Evolutionary conservation across 2,329 filamentous ascomycete species (phyloP).

Genomic region (Keithomyces neogunnii): DNA sequence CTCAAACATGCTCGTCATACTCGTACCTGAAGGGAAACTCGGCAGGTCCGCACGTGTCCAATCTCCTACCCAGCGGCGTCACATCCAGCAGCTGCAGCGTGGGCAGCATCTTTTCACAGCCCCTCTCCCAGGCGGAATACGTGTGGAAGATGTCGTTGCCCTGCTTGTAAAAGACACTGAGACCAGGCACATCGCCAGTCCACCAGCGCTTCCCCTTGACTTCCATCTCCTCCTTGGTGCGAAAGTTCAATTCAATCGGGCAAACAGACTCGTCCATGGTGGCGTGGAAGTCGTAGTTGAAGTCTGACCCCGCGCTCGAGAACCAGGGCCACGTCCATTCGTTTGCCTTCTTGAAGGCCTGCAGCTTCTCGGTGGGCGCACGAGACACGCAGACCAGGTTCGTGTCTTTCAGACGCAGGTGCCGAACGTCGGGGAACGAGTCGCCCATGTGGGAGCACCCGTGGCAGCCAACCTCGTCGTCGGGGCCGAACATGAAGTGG

Average conservation of each 20-base stretch:
- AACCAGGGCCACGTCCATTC: slow-evolving; percentile 34
- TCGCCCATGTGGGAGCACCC: slow-evolving; percentile 31
- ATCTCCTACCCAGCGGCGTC: slow-evolving; percentile 25
- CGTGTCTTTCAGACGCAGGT: slow-evolving; percentile 28
- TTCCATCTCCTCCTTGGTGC: slow-evolving; percentile 15
- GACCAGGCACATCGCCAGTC: slow-evolving; percentile 25
- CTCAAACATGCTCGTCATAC: slow-evolving; percentile 8
- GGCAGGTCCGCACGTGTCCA: slow-evolving; percentile 15
- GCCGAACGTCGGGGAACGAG: slow-evolving; percentile 26
- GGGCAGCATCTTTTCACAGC: slow-evolving; percentile 20
- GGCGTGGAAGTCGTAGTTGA: slow-evolving; percentile 32
- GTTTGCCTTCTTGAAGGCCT: slow-evolving; percentile 25
- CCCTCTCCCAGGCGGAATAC: slow-evolving; percentile 26
- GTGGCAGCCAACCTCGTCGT: slow-evolving; percentile 24
- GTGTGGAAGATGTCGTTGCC: slow-evolving; percentile 26
- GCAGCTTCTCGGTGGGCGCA: slow-evolving; percentile 26
- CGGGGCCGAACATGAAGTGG: slow-evolving; percentile 37
- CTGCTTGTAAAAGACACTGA: slow-evolving; percentile 27
- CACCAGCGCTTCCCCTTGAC: slow-evolving; percentile 18
- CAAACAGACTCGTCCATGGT: slow-evolving; percentile 20
- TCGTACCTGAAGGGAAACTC: slow-evolving; percentile 19
- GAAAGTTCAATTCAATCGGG: slow-evolving; percentile 19
- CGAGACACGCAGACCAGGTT: slow-evolving; percentile 30
- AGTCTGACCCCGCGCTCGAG: slow-evolving; percentile 24
- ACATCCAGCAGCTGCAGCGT: slow-evolving; percentile 24